Evolutionary conservation across 345 rosid genomes (phyloP), one percentile per base, ranked within the genome.

Genomic region (Cochlearia excelsa): DNA sequence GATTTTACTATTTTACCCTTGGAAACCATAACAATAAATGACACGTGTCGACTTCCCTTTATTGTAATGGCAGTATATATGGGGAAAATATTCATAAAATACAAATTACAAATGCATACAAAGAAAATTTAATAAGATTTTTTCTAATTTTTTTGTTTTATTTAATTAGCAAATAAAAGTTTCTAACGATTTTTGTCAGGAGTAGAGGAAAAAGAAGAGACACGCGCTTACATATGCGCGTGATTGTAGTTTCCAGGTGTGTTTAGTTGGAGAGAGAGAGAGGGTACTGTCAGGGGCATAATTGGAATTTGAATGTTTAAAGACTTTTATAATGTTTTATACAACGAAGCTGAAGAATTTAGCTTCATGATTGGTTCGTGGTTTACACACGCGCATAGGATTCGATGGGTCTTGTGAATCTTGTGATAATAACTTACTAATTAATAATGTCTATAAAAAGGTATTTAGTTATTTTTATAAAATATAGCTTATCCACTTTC

Each of bases 311-410:
- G 23, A 16, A 16, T 0, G 44, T 6, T 39, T 39, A 7, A 7
- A 9, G 2, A 7, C 7, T 4, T 37, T 5, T 39, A 7, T 2
- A 30, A 11, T 49, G 31, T 16, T 54, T 61, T 44, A 44, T 57
- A 63, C 69, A 63, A 63, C 65, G 69, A 49, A 57, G 69, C 65
- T 44, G 49, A 37, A 35, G 49, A 45, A 37, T 43, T 51, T 26
- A 30, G 65, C 45, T 64, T 51, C 31, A 10, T 38, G 55, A 70
- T 57, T 58, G 75, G 70, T 1, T 49, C 74, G 65, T 70, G 65
- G 2, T 1, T 23, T 8, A 37, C 65, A 63, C 54, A 37, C 66
- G 60, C 66, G 61, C 75, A 57, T 70, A 57, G 70, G 65, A 70
- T 70, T 70, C 70, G 74, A 39, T 53, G 59, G 51, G 8, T 16